A percentile compares a stretch with the other conserved stretches of the same genome.
Evolutionary conservation across 306 rosid species (phyloP).

Genomic region (Trichosanthes truncata): DNA sequence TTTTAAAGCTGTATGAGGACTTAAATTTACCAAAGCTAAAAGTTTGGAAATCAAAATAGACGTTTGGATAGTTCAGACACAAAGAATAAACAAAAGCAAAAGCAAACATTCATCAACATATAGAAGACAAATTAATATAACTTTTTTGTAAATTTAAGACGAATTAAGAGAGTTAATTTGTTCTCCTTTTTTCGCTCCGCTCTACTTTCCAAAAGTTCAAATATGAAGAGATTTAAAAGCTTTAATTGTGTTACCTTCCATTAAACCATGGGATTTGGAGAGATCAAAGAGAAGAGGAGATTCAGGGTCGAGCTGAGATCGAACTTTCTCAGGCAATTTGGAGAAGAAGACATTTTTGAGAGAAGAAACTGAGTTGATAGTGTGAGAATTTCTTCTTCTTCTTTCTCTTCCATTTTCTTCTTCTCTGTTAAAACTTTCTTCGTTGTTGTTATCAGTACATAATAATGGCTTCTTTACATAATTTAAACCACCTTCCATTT

Average conservation of each 20-base stretch:
- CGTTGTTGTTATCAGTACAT: not conserved
- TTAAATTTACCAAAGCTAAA: too few species aligned
- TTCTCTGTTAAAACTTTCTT: not conserved
- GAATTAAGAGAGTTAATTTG: too few species aligned
- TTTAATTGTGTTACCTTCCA: constrained; percentile 26
- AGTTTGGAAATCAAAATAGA: too few species aligned
- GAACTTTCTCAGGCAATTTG: constrained; percentile 45
- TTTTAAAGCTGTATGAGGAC: too few species aligned
- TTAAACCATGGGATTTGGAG: constrained; percentile 31
- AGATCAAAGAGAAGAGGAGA: constrained; percentile 16
- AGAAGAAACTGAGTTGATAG: constrained; percentile 13
- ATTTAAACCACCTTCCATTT: not conserved
- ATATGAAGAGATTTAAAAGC: too few species aligned
- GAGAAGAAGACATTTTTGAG: constrained; percentile 36
- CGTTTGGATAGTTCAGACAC: too few species aligned
- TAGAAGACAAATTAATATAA: too few species aligned
- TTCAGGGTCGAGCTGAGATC: constrained; percentile 37
- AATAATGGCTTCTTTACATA: constrained; percentile 18
- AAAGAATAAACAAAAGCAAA: too few species aligned
- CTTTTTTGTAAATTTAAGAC: too few species aligned
- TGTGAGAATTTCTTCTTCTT: not conserved
- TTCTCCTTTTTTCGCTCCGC: too few species aligned
- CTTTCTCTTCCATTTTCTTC: not conserved
- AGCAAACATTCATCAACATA: too few species aligned
- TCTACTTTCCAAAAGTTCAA: too few species aligned